These are phyloP conservation scores for Wolfiporia cocos DNA, from an alignment of 1,284 basidiomycete genomes.

Conservation along the genomic window DNA sequence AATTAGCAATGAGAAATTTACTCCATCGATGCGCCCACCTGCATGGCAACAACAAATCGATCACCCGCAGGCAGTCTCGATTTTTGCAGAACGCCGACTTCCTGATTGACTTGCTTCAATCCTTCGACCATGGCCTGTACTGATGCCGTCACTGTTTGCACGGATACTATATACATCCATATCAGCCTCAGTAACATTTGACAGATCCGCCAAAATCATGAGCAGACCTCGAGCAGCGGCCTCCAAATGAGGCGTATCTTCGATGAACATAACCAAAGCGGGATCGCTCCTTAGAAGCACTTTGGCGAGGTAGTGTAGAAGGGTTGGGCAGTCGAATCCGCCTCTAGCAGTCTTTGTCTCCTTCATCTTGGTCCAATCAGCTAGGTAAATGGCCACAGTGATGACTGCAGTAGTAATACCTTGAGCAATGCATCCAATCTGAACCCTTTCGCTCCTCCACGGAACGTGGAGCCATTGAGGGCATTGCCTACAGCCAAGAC, in stretches of 20 bases:
- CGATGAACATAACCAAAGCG: constrained; percentile 64
- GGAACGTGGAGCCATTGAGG: constrained; percentile 77
- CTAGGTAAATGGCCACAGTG: no score
- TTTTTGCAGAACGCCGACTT: constrained; percentile 42
- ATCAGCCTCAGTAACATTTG: background rate
- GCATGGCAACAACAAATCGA: constrained; percentile 60
- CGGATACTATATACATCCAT: constrained; percentile 51
- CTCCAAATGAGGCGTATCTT: constrained; percentile 79
- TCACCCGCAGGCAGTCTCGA: constrained; percentile 39
- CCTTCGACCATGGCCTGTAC: constrained; percentile 56
- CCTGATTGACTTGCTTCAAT: constrained; percentile 48
- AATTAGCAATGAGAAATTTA: constrained; percentile 2
- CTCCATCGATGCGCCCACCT: constrained; percentile 33
- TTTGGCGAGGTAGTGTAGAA: constrained; percentile 82
- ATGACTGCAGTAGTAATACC: constrained; percentile 41
- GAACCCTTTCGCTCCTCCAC: constrained; percentile 82
- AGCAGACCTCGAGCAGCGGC: constrained; percentile 71
- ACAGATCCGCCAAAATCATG: no score
- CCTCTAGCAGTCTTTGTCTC: constrained; percentile 78
- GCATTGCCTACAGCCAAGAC: constrained; percentile 78
- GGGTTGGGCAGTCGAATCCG: constrained; percentile 68
- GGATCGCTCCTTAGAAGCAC: constrained; percentile 70
- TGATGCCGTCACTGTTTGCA: constrained; percentile 54
- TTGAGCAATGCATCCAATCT: constrained; percentile 77
- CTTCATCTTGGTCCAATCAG: no score